Percentiles rank a stretch among this genome's conserved stretches.
Evolutionary conservation across 2,329 filamentous ascomycete species (phyloP).

Genomic region (Colletotrichum paranaense): DNA sequence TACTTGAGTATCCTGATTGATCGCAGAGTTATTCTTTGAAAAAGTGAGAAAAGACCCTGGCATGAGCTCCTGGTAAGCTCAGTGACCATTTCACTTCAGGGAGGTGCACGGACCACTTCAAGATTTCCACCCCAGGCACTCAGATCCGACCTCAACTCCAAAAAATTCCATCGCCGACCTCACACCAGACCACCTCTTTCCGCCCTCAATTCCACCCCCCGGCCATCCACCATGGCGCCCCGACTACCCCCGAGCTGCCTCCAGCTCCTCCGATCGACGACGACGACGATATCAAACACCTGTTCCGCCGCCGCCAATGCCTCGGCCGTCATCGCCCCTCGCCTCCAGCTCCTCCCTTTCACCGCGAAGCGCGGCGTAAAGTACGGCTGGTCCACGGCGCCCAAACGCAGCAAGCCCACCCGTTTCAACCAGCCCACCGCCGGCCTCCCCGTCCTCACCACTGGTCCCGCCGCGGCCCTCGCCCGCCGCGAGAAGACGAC

Average conservation of each 20-base stretch:
- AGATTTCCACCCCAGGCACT: constrained; percentile 29
- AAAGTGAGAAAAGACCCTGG: neutral
- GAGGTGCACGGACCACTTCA: constrained; percentile 23
- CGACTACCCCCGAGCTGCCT: constrained; percentile 35
- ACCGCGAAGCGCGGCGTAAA: constrained; percentile 62
- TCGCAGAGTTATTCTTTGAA: neutral
- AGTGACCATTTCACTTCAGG: neutral
- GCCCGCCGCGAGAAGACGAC: constrained; percentile 68
- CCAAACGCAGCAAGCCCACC: constrained; percentile 59
- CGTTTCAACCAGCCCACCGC: constrained; percentile 71
- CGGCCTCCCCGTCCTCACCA: constrained; percentile 66
- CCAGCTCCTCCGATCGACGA: constrained; percentile 30
- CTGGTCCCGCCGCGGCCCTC: constrained; percentile 71
- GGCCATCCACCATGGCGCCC: constrained; percentile 33
- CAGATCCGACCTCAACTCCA: constrained; percentile 31
- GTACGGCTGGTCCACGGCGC: constrained; percentile 71
- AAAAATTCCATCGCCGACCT: constrained; percentile 32
- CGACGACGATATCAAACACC: constrained; percentile 25
- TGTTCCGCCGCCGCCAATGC: neutral
- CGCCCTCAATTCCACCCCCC: neutral
- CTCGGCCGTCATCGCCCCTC: constrained; percentile 31
- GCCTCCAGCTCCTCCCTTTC: constrained; percentile 57
- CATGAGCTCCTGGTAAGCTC: neutral
- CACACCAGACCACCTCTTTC: constrained; percentile 8
- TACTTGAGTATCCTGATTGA: neutral